Evolutionary conservation across 768 basidiomycete species (phyloP).

Genomic region (Agrocybe chaxingu): DNA sequence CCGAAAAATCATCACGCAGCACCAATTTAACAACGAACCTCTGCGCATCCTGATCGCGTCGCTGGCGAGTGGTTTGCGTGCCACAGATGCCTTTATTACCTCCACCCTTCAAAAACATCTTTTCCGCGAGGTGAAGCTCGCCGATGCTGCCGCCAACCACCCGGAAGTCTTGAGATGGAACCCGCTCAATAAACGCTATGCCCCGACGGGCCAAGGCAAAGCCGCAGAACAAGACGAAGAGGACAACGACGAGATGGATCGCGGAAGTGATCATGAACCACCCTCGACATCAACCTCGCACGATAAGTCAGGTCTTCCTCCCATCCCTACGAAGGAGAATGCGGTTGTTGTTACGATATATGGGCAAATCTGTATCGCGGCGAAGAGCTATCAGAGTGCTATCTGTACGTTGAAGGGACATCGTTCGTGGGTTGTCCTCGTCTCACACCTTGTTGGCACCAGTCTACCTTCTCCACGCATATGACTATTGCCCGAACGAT

Average conservation of each 20-base stretch:
- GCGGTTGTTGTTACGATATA: constrained; percentile 72
- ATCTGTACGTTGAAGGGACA: constrained; percentile 59
- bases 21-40: constrained; percentile 89
- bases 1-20: constrained; percentile 66
- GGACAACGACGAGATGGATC: constrained; percentile 31
- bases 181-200: constrained; percentile 52
- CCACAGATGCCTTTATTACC: constrained; percentile 75
- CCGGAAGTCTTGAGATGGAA: constrained; percentile 66
- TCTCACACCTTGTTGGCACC: not conserved
- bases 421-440: not conserved
- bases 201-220: constrained; percentile 36
- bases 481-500: constrained; percentile 80
- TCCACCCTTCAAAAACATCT: constrained; percentile 82
- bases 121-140: constrained; percentile 72
- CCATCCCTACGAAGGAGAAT: constrained; percentile 66
- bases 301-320: constrained; percentile 19
- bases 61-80: constrained; percentile 65
- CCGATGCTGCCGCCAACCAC: constrained; percentile 61
- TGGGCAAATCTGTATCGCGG: constrained; percentile 79
- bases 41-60: constrained; percentile 72
- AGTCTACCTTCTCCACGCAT: constrained; percentile 91
- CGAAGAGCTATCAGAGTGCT: constrained; percentile 87
- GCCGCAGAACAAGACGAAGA: constrained; percentile 38
- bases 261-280: constrained; percentile 22
- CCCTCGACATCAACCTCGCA: constrained; percentile 9